phyloP scores from a whole-genome alignment of 2,329 filamentous ascomycete genomes.

The Aureobasidium sp. region DNA sequence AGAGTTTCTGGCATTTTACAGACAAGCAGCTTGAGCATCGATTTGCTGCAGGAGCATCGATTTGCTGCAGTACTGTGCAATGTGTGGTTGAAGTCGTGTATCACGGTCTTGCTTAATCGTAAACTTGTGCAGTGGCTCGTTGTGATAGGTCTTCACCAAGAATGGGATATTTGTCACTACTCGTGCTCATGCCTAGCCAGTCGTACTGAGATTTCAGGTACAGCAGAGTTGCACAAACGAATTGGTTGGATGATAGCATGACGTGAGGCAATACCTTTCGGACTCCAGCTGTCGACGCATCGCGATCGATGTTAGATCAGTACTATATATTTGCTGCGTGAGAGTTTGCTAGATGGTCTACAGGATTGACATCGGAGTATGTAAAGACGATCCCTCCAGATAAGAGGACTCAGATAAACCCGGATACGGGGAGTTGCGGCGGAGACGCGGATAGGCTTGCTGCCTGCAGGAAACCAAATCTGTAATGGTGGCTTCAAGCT shows the following conservation, averaged over 20 bases:
- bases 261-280: too few species aligned
- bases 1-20: not conserved
- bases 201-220: not conserved
- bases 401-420: not conserved
- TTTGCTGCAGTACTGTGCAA: not conserved
- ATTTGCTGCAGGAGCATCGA: not conserved
- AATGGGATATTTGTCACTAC: not conserved
- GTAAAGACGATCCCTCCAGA: not conserved
- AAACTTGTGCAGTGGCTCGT: not conserved
- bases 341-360: not conserved
- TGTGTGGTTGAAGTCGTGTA: not conserved
- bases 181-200: not conserved
- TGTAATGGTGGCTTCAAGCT: conserved; percentile 1
- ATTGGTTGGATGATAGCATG: not conserved
- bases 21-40: not conserved
- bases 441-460: conserved; percentile 10
- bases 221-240: not conserved
- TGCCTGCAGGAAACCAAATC: conserved; percentile 7
- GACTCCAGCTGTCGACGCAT: not conserved
- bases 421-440: conserved; percentile 1
- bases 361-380: not conserved
- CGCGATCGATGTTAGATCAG: not conserved
- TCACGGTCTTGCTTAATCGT: not conserved
- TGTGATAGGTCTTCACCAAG: not conserved
- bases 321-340: not conserved